A percentile compares a stretch with the other conserved stretches of the same genome.
phyloP scores from a whole-genome alignment of 2,329 filamentous ascomycete species.

The Hypoxylon sp. region DNA sequence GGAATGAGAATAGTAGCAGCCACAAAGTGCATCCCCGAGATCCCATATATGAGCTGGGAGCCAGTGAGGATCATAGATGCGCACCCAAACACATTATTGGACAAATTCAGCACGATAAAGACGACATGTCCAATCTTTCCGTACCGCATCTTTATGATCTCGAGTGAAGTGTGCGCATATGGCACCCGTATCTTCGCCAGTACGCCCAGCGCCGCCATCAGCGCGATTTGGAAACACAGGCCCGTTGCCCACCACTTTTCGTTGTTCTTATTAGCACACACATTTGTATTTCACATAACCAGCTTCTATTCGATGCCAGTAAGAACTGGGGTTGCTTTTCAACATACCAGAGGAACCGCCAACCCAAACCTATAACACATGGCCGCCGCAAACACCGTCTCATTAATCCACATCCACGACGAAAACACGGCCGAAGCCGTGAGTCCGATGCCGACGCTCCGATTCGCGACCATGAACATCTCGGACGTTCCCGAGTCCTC shows the following conservation, averaged over 20 bases:
- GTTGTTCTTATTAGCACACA: constrained; percentile 12
- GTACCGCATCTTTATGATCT: constrained; percentile 65
- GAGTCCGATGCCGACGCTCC: constrained; percentile 52
- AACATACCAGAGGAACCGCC: constrained; percentile 41
- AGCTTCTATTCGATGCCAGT: neutral
- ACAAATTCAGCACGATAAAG: constrained; percentile 60
- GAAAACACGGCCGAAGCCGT: constrained; percentile 55
- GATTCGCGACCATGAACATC: constrained; percentile 60
- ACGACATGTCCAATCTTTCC: constrained; percentile 59
- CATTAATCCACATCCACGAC: constrained; percentile 62
- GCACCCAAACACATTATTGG: constrained; percentile 62
- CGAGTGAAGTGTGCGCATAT: constrained; percentile 66
- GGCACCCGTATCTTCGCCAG: constrained; percentile 65
- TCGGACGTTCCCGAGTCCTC: constrained; percentile 63
- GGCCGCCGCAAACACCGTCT: constrained; percentile 56
- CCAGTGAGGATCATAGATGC: constrained; percentile 63
- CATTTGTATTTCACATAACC: constrained; percentile 14
- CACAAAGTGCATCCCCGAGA: constrained; percentile 65
- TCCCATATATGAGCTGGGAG: constrained; percentile 62
- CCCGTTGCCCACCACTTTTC: constrained; percentile 54
- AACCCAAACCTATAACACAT: constrained; percentile 49
- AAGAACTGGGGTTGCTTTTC: neutral
- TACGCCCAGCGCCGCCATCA: constrained; percentile 65
- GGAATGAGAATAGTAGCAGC: constrained; percentile 63
- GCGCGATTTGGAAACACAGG: constrained; percentile 62